Evolutionary conservation across 2,329 filamentous ascomycete genomes (phyloP).

Genomic region (Cladobotryum protrusum): DNA sequence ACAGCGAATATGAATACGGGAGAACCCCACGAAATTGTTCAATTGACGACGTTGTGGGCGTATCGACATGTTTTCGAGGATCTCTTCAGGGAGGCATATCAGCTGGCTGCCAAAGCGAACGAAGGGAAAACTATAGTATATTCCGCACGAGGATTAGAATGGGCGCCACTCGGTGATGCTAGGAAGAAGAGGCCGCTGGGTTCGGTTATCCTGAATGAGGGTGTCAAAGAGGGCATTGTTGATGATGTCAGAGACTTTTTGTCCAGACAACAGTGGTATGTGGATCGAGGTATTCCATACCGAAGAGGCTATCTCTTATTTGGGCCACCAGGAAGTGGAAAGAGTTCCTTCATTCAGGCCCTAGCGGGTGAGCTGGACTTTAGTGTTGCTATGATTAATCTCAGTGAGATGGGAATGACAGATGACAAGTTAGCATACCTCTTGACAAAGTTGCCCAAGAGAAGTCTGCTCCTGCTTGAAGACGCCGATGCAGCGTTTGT

Average conservation of each 20-base stretch:
- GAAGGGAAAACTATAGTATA: constrained; percentile 94
- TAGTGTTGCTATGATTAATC: constrained; percentile 85
- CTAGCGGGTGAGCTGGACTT: constrained; percentile 89
- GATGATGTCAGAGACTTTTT: constrained; percentile 80
- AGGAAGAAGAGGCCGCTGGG: constrained; percentile 80
- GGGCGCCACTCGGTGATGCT: constrained; percentile 77
- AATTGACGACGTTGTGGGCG: constrained; percentile 83
- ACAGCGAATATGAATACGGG: constrained; percentile 78
- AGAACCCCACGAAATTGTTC: constrained; percentile 89
- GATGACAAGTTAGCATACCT: constrained; percentile 85
- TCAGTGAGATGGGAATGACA: constrained; percentile 83
- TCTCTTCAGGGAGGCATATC: constrained; percentile 81
- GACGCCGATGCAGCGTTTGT: constrained; percentile 88
- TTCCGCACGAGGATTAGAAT: constrained; percentile 75
- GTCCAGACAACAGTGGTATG: constrained; percentile 75
- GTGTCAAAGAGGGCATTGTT: constrained; percentile 75
- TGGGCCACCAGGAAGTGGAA: constrained; percentile 84
- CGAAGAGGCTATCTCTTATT: constrained; percentile 83
- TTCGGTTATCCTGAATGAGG: constrained; percentile 79
- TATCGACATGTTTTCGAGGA: constrained; percentile 86
- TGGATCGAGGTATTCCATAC: constrained; percentile 91
- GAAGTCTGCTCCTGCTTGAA: constrained; percentile 78
- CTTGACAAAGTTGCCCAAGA: constrained; percentile 74
- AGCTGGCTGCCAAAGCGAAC: constrained; percentile 68
- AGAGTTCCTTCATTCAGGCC: constrained; percentile 94